Percentiles rank a stretch among this genome's conserved stretches.
phyloP scores from a whole-genome alignment of 2,329 filamentous ascomycete species.

The Epichloe elymi region DNA sequence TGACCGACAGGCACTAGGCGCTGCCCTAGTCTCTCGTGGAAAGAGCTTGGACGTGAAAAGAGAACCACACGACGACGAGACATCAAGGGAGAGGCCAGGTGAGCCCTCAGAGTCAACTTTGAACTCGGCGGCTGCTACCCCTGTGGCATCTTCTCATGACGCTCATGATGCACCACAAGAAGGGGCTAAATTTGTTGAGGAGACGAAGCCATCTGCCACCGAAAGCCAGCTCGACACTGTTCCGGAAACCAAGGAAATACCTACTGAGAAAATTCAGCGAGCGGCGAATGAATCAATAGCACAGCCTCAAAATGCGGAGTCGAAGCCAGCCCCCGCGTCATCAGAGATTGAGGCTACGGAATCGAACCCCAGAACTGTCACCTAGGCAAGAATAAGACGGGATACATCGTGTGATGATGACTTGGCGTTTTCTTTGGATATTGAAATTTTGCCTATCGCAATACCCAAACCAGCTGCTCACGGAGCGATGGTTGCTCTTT shows the following conservation, averaged over 20 bases:
- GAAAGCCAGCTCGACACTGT: background rate
- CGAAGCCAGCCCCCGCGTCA: background rate
- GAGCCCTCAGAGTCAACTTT: background rate
- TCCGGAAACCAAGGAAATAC: background rate
- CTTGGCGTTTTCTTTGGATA: background rate
- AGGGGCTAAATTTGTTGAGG: background rate
- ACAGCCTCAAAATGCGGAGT: background rate
- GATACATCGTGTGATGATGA: background rate
- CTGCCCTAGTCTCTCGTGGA: conserved; percentile 23
- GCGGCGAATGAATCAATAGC: background rate
- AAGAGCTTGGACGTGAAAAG: conserved; percentile 37
- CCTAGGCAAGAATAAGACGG: background rate
- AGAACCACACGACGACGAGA: conserved; percentile 16
- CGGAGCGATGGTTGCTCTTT: background rate
- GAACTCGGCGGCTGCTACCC: background rate
- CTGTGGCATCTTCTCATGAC: background rate
- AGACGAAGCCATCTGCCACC: background rate
- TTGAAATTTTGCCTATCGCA: background rate
- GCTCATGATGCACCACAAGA: background rate
- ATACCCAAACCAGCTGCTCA: background rate
- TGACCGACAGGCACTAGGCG: conserved; percentile 16
- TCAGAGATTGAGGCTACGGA: background rate
- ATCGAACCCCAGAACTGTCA: background rate
- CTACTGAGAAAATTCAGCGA: background rate
- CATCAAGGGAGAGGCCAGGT: background rate